phyloP scores from a whole-genome alignment of 2,329 filamentous ascomycete genomes.

The Nemania sp. region DNA sequence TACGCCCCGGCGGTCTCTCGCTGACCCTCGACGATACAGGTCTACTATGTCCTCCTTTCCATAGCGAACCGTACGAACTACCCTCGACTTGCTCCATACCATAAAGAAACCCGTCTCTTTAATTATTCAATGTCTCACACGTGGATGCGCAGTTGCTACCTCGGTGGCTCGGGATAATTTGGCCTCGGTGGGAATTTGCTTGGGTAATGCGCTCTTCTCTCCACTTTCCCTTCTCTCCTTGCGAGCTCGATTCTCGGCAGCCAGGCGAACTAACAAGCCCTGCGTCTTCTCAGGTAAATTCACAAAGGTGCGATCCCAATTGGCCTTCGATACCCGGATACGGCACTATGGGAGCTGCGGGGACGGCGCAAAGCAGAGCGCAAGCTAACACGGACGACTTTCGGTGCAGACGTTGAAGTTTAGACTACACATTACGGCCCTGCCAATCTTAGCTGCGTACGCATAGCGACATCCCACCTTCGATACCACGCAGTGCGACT shows the following conservation, averaged over 20 bases:
- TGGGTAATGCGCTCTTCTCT: conserved; percentile 55
- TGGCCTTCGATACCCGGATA: not conserved
- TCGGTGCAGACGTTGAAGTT: conserved; percentile 76
- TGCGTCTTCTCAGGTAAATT: conserved; percentile 71
- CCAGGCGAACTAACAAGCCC: conserved; percentile 1
- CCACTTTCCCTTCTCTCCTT: too few species aligned
- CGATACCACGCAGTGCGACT: not conserved
- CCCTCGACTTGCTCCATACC: not conserved
- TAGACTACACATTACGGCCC: conserved; percentile 83
- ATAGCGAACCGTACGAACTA: conserved; percentile 68
- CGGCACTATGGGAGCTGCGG: not conserved
- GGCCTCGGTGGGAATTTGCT: conserved; percentile 84
- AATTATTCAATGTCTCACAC: conserved; percentile 3
- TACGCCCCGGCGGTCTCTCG: not conserved
- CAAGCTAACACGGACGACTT: conserved; percentile 10
- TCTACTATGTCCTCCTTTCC: conserved; percentile 90
- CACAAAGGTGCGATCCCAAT: conserved; percentile 63
- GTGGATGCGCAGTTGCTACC: conserved; percentile 63
- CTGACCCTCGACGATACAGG: conserved; percentile 41
- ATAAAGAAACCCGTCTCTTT: not conserved
- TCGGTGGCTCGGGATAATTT: conserved; percentile 81
- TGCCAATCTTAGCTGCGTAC: conserved; percentile 79
- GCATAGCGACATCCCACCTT: not conserved
- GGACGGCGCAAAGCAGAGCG: not conserved
- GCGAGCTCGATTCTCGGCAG: not conserved